Evolutionary conservation across 257 asterid species (phyloP), one percentile per base, ranked within the genome.

Genomic region (Buddleja alternifolia): DNA sequence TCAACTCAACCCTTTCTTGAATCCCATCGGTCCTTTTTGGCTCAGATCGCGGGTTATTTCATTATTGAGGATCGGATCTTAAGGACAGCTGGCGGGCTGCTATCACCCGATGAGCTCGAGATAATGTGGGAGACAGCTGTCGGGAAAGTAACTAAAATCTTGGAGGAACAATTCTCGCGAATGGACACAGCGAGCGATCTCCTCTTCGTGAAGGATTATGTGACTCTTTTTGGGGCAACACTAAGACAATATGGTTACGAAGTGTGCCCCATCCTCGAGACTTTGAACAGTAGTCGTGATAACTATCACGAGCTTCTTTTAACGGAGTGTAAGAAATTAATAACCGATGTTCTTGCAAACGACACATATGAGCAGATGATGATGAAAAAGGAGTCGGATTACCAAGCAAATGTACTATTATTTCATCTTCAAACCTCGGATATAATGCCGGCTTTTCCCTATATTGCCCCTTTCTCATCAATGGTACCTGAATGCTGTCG

Each of bases 371-470:
- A 89, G 73, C 97, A 92, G 66, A 92, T 92, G 98, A 86, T 92
- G 60, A 71, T 92, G 93, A 92, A 89, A 70, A 92, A 88, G 83
- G 98, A 92, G 70, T 83, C 95, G 0, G 98, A 92, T n/a, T 92
- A 92, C 79, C 98, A 89, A 73, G 60, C 95, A 42, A 92, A 92
- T 72, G 98, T 92, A 16, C 83, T 92, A 46, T 58, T 92, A 40
- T 89, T 92, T 68, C 98, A 92, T 81, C 88, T 92, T 16, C 98
- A 92, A 53, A 85, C 89, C 60, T 84, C 98, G 1, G 96, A 89
- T 66, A 89, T 92, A 60, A 92, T 92, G 96, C 98, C 98, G 0
- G 98, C 98, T 32, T 92, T 92, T 60, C 98, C 98, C 0, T 92
- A 87, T 68, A 89, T 92, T 24, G 96, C 98, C 48, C 96, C 98